A percentile compares a stretch with the other conserved stretches of the same genome.
Evolutionary conservation across 345 rosid species (phyloP).

Genomic region (Eucalyptus lansdowneana): DNA sequence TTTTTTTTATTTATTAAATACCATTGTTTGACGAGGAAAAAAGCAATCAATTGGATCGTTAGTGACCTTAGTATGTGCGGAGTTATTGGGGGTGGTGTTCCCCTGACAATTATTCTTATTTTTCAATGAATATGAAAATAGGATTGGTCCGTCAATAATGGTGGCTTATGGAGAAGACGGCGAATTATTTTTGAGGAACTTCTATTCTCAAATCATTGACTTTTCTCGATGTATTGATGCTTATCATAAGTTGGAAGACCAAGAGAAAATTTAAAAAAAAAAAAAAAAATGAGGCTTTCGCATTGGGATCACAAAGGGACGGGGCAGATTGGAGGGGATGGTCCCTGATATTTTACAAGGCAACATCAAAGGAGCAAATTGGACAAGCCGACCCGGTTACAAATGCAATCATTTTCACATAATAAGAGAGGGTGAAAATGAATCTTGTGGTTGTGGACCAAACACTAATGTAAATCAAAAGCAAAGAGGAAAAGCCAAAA

Average conservation of each 20-base stretch:
- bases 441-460: background rate
- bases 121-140: background rate
- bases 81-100: background rate
- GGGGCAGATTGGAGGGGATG: background rate
- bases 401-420: background rate
- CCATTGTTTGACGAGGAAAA: background rate
- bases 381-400: background rate
- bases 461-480: background rate
- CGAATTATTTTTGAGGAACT: no score
- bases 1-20: background rate
- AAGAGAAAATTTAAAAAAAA: background rate
- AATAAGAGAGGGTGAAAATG: background rate
- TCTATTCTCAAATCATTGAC: background rate
- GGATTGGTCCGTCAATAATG: no score
- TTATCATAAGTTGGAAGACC: background rate
- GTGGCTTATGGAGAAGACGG: accelerated
- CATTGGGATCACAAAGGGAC: background rate
- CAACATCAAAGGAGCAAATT: background rate
- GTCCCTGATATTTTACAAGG: background rate
- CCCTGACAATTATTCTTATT: accelerated
- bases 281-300: background rate
- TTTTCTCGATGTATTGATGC: accelerated
- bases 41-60: background rate
- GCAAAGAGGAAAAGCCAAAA: background rate
- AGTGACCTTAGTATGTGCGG: background rate